Conservation (phyloP, 768 basidiomycete genomes). For the Pholiota microspora region DNA sequence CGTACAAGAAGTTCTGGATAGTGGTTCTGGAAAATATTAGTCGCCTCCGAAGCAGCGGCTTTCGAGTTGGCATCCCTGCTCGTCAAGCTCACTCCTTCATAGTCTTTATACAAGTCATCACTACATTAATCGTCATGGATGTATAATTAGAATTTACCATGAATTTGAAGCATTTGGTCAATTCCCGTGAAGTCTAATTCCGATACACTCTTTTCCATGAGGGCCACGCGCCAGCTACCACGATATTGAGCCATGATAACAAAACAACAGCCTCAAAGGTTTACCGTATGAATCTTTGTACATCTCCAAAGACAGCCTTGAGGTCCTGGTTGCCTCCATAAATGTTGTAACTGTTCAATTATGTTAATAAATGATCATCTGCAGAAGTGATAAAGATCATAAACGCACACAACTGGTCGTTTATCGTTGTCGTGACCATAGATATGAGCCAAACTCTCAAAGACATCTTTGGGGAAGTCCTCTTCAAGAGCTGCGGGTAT, state of each 20-base stretch:
- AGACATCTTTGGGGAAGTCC: conserved; percentile 60
- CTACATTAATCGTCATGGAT: background rate
- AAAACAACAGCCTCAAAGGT: background rate
- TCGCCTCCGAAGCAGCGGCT: conserved; percentile 71
- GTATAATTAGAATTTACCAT: conserved; percentile 41
- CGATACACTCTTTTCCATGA: conserved; percentile 68
- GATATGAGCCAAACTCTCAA: conserved; percentile 61
- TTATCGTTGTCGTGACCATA: conserved; percentile 72
- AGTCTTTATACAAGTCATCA: conserved; percentile 44
- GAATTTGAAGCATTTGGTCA: conserved; percentile 73
- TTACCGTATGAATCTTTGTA: conserved; percentile 73
- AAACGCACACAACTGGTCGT: conserved; percentile 62
- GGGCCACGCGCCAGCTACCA: conserved; percentile 70
- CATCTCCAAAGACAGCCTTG: conserved; percentile 73
- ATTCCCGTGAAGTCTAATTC: conserved; percentile 70
- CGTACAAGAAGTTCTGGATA: conserved; percentile 79
- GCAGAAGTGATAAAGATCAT: background rate
- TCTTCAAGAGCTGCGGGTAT: conserved; percentile 59
- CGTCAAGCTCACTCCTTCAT: conserved; percentile 65
- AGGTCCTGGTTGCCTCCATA: conserved; percentile 71
- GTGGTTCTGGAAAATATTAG: conserved; percentile 70
- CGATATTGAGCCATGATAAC: background rate
- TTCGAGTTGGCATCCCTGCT: conserved; percentile 75
- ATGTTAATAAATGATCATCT: background rate
- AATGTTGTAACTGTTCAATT: conserved; percentile 61